A percentile compares a stretch with the other conserved stretches of the same genome.
Conservation (phyloP, 805 yeast species). For the Kluyveromyces lactis region DNA sequence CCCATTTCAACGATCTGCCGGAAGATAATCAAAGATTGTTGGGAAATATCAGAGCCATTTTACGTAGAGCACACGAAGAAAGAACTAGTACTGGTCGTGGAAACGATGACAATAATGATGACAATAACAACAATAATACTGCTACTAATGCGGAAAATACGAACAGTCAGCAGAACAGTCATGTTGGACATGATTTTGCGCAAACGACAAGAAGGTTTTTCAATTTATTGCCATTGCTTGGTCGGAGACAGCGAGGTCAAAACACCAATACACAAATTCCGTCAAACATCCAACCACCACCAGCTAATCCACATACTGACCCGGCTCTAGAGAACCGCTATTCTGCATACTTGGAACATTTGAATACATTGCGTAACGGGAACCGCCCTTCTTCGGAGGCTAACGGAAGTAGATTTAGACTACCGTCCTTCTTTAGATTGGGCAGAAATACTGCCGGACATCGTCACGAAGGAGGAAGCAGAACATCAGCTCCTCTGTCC, state of each 20-base stretch:
- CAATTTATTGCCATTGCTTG: constrained; percentile 1
- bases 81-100: neutral
- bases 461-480: constrained; percentile 1
- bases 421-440: constrained; percentile 3
- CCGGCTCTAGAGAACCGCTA: constrained; percentile 2
- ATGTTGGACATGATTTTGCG: neutral
- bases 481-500: neutral
- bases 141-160: neutral
- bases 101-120: no score
- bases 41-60: neutral
- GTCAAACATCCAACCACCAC: neutral
- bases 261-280: neutral
- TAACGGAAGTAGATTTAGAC: constrained; percentile 1
- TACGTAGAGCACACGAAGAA: neutral
- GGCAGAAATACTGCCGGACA: constrained; percentile 1
- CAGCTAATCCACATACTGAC: constrained; percentile 1
- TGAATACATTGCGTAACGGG: constrained; percentile 1
- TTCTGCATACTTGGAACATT: constrained; percentile 1
- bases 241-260: neutral
- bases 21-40: neutral
- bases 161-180: neutral
- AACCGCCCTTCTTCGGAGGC: neutral
- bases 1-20: neutral
- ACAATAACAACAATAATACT: neutral
- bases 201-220: constrained; percentile 1